These are phyloP conservation scores for Paecilomyces variotii DNA, from an alignment of 2,329 filamentous ascomycete species.

Conservation along the genomic window DNA sequence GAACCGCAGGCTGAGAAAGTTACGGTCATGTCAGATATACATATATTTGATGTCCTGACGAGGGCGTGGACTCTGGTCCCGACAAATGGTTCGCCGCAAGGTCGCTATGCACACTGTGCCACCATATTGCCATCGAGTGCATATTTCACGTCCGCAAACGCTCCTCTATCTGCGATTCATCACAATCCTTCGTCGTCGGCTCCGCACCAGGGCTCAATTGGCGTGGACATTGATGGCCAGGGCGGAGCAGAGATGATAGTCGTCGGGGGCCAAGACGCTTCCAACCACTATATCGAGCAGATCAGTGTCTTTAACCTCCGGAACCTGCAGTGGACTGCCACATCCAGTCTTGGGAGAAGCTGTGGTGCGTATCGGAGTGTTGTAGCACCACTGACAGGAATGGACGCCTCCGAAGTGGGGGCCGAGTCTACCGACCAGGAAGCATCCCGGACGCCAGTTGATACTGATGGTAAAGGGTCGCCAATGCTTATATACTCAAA, in stretches of 20 bases:
- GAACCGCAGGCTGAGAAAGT: slow-evolving; percentile 71
- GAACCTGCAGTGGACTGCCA: slow-evolving; percentile 91
- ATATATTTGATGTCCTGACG: slow-evolving; percentile 82
- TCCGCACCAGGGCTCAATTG: slow-evolving; percentile 79
- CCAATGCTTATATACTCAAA: slow-evolving; percentile 97
- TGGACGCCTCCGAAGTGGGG: slow-evolving; percentile 38
- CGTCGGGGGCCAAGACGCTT: slow-evolving; percentile 89
- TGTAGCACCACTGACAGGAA: slow-evolving; percentile 63
- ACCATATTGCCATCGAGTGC: slow-evolving; percentile 84
- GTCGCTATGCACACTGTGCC: slow-evolving; percentile 93
- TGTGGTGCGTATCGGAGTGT: slow-evolving; percentile 96
- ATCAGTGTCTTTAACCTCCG: slow-evolving; percentile 96
- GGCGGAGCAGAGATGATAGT: slow-evolving; percentile 97
- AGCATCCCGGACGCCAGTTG: slow-evolving; percentile 24
- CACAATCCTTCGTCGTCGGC: slow-evolving; percentile 79
- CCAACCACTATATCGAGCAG: slow-evolving; percentile 98
- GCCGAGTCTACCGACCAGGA: slow-evolving; percentile 32
- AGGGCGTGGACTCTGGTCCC: slow-evolving; percentile 79
- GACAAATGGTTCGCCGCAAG: slow-evolving; percentile 75
- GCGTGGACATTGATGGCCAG: slow-evolving; percentile 78
- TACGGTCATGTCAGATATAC: slow-evolving; percentile 95
- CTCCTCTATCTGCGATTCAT: slow-evolving; percentile 77
- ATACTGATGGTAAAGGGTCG: slow-evolving; percentile 35
- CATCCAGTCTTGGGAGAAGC: slow-evolving; percentile 76
- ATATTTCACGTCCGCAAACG: slow-evolving; percentile 73